These are phyloP conservation scores for Trichothecium roseum DNA, from an alignment of 2,329 filamentous ascomycete genomes.

Conservation along the genomic window DNA sequence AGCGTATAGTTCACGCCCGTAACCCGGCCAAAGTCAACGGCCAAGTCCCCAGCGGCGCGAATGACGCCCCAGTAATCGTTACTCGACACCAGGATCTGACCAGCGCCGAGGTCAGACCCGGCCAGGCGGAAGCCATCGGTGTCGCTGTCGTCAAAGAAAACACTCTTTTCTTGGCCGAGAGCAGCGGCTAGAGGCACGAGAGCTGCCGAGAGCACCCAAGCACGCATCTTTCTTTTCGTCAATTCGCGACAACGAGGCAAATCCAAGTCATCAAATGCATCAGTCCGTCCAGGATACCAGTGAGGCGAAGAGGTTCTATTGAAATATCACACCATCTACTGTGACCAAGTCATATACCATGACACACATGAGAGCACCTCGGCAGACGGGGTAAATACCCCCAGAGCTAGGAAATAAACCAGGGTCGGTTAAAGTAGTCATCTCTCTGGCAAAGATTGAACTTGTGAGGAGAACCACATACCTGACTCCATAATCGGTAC, in stretches of 20 bases:
- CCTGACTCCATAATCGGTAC: too few relatives aligned
- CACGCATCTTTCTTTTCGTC: too few relatives aligned
- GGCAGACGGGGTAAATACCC: too few relatives aligned
- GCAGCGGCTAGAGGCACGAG: conserved; percentile 1
- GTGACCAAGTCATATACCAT: too few relatives aligned
- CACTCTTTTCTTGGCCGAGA: conserved; percentile 5
- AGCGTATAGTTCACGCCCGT: conserved; percentile 54
- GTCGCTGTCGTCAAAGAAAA: conserved; percentile 2
- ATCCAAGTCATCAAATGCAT: background rate
- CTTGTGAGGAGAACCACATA: too few relatives aligned
- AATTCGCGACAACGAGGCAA: too few relatives aligned
- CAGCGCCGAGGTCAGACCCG: conserved; percentile 22
- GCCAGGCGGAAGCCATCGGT: conserved; percentile 15
- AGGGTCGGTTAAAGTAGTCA: too few relatives aligned
- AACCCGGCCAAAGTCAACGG: conserved; percentile 59
- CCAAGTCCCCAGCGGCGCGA: conserved; percentile 56
- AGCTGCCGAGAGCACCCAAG: background rate
- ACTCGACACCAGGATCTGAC: conserved; percentile 43
- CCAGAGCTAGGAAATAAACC: too few relatives aligned
- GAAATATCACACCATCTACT: too few relatives aligned
- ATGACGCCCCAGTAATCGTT: conserved; percentile 60
- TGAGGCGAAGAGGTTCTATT: background rate
- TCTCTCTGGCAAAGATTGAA: too few relatives aligned
- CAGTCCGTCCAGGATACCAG: background rate
- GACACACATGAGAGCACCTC: too few relatives aligned